Conservation (phyloP, 768 basidiomycete genomes). For the Lentinula detonsa region DNA sequence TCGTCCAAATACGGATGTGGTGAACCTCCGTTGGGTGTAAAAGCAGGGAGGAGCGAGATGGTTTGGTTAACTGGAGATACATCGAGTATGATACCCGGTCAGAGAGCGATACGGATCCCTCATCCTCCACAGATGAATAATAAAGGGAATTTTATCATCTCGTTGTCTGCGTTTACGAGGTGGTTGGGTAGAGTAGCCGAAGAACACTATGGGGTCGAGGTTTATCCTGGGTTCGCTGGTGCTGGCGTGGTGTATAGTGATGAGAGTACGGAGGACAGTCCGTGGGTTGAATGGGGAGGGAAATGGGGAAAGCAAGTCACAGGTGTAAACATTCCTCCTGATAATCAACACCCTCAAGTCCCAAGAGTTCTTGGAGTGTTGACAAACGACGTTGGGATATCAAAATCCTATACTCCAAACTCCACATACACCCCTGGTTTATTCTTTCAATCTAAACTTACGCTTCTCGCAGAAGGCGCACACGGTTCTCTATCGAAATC, state of each 20-base stretch:
- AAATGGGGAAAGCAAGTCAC: conserved; percentile 17
- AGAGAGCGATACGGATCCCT: conserved; percentile 68
- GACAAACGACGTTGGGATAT: conserved; percentile 93
- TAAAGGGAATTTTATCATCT: conserved; percentile 83
- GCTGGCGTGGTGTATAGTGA: conserved; percentile 71
- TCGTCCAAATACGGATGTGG: conserved; percentile 7
- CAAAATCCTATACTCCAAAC: conserved; percentile 70
- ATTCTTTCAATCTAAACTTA: conserved; percentile 90
- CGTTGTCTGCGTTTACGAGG: conserved; percentile 80
- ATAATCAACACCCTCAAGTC: conserved; percentile 19
- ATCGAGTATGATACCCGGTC: neutral
- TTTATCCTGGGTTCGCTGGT: conserved; percentile 97
- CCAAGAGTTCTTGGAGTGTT: conserved; percentile 68
- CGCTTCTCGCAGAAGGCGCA: conserved; percentile 90
- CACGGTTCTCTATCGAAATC: conserved; percentile 88
- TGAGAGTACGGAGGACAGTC: conserved; percentile 33
- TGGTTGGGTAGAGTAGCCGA: conserved; percentile 91
- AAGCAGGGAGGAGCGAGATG: conserved; percentile 78
- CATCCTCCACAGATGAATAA: conserved; percentile 98
- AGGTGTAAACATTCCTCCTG: neutral
- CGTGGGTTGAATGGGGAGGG: conserved; percentile 24
- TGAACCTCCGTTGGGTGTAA: conserved; percentile 74
- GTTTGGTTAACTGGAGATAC: conserved; percentile 66
- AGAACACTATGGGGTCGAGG: conserved; percentile 73
- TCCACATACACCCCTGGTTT: conserved; percentile 93